A percentile compares a stretch with the other conserved stretches of the same genome.
phyloP scores from a whole-genome alignment of 2,329 filamentous ascomycete species.

The Ceratocystis variospora region DNA sequence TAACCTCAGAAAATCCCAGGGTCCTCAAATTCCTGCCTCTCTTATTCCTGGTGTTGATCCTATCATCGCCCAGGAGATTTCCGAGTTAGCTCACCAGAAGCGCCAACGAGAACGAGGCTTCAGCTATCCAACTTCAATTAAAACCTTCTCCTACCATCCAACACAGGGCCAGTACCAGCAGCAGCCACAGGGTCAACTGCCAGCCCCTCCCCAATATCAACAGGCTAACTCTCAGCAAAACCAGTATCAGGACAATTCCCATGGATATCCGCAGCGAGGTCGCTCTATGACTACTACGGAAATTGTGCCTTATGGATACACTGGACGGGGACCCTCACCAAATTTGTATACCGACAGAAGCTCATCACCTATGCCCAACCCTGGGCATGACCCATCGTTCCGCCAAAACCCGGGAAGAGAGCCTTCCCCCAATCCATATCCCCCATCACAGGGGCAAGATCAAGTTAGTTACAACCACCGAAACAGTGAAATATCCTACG shows the following conservation, averaged over 20 bases:
- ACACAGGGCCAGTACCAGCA: slow-evolving; percentile 22
- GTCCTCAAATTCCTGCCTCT: slow-evolving; percentile 39
- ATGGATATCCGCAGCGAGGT: slow-evolving; percentile 6
- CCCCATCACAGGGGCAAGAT: slow-evolving; percentile 8
- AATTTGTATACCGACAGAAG: slow-evolving; percentile 1
- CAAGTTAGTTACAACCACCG: slow-evolving; percentile 10
- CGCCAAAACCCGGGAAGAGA: slow-evolving; percentile 3
- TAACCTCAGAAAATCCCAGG: slow-evolving; percentile 2
- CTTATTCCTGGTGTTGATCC: slow-evolving; percentile 50
- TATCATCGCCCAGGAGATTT: slow-evolving; percentile 40
- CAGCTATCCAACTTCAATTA: slow-evolving; percentile 29
- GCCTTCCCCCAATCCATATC: slow-evolving; percentile 11
- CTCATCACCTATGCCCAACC: background rate
- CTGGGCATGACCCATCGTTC: slow-evolving; percentile 5
- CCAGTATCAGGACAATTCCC: background rate
- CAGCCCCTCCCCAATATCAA: slow-evolving; percentile 19
- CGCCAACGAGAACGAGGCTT: slow-evolving; percentile 34
- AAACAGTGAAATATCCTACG: slow-evolving; percentile 8
- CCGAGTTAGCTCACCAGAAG: slow-evolving; percentile 44
- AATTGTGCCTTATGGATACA: slow-evolving; percentile 18
- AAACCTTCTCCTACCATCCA: slow-evolving; percentile 24
- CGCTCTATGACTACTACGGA: slow-evolving; percentile 18
- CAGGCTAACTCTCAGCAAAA: background rate
- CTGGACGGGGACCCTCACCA: slow-evolving; percentile 13
- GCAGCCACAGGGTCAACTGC: slow-evolving; percentile 24